phyloP scores from a whole-genome alignment of 2,329 filamentous ascomycete genomes.

The Coniochaeta sp. region DNA sequence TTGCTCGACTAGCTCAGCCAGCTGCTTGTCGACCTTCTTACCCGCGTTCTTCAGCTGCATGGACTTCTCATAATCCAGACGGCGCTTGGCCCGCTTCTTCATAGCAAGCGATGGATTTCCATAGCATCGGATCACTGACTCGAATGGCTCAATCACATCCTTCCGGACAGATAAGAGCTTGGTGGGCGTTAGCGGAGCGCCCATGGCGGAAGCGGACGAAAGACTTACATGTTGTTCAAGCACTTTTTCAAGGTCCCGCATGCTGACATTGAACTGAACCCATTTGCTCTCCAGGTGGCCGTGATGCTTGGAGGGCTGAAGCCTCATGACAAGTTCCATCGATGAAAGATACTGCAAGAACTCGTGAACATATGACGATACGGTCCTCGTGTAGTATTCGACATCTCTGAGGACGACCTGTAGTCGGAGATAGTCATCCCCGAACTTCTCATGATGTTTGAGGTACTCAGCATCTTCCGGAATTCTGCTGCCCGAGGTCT shows the following conservation, averaged over 20 bases:
- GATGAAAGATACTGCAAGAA: constrained; percentile 74
- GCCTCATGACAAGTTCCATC: constrained; percentile 73
- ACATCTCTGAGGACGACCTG: constrained; percentile 91
- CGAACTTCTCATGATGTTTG: constrained; percentile 76
- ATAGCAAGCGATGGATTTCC: constrained; percentile 81
- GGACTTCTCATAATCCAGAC: constrained; percentile 79
- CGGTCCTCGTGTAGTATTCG: constrained; percentile 83
- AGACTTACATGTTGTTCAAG: constrained; percentile 73
- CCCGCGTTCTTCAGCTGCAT: constrained; percentile 70
- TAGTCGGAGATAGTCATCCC: constrained; percentile 84
- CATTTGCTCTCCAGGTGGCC: constrained; percentile 84
- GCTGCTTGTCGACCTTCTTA: constrained; percentile 82
- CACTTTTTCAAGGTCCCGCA: constrained; percentile 77
- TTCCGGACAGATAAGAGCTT: constrained; percentile 62
- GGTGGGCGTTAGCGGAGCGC: constrained; percentile 14
- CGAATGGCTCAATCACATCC: constrained; percentile 66
- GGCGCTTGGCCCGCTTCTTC: constrained; percentile 89
- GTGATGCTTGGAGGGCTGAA: constrained; percentile 64
- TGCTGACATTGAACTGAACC: constrained; percentile 81
- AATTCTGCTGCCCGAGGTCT: constrained; percentile 52
- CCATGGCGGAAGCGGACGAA: neutral
- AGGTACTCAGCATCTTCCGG: constrained; percentile 78
- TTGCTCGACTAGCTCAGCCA: constrained; percentile 75
- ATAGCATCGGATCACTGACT: constrained; percentile 42
- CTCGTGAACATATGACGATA: constrained; percentile 70